Conservation (phyloP, 352 stramenopile species). For the Phytophthora fragariaefolia region DNA sequence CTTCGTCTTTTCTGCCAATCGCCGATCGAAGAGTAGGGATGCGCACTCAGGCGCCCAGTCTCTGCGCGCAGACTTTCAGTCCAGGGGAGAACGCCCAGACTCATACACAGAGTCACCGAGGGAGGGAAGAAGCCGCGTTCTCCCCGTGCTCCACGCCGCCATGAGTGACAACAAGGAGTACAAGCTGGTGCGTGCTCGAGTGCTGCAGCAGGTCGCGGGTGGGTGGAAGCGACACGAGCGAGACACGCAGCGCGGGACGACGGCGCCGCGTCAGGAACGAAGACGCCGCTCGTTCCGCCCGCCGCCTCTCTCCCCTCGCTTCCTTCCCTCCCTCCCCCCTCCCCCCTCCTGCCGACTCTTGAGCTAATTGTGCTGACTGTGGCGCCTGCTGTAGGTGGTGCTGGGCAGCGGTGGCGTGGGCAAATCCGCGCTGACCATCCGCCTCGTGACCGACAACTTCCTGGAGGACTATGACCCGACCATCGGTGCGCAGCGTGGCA, state of each 20-base stretch:
- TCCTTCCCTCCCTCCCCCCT: constrained; percentile 8
- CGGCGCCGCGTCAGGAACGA: background rate
- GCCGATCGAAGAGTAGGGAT: constrained; percentile 6
- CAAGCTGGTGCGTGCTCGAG: constrained; percentile 63
- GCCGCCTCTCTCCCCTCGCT: background rate
- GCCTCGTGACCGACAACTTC: constrained; percentile 93
- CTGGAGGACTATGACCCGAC: constrained; percentile 94
- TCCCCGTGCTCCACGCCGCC: constrained; percentile 14
- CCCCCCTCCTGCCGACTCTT: background rate
- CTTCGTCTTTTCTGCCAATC: constrained; percentile 31
- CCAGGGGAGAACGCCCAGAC: constrained; percentile 34
- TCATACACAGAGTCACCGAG: constrained; percentile 23
- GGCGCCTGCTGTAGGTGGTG: constrained; percentile 62
- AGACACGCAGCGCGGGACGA: background rate
- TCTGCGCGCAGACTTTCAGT: constrained; percentile 42
- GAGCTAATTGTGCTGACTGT: constrained; percentile 4
- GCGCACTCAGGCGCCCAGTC: constrained; percentile 11
- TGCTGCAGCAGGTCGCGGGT: background rate
- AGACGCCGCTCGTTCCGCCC: background rate
- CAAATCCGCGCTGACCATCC: constrained; percentile 93
- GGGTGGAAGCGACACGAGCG: background rate
- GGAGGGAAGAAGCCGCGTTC: constrained; percentile 33
- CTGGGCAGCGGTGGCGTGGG: constrained; percentile 91
- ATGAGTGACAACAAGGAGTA: constrained; percentile 86
- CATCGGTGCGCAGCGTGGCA: constrained; percentile 85